A percentile compares a stretch with the other conserved stretches of the same genome.
These are phyloP conservation scores for Prototheca stagnorum DNA, from an alignment of 163 green algal genomes.

Conservation along the genomic window DNA sequence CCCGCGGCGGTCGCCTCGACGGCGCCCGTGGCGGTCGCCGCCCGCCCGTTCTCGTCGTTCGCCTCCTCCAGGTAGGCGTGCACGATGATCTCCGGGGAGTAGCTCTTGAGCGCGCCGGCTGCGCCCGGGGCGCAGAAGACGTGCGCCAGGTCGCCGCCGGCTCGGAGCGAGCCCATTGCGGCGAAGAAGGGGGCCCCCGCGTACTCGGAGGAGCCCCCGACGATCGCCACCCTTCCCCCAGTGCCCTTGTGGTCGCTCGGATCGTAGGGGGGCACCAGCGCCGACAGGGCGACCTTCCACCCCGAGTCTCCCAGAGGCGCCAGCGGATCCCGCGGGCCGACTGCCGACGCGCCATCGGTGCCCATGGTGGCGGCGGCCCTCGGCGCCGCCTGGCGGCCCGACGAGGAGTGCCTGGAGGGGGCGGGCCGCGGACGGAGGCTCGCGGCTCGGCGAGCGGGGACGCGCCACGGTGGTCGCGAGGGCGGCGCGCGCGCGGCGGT, in stretches of 20 bases:
- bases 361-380: no score
- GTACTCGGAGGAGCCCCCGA: slow-evolving; percentile 87
- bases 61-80: slow-evolving; percentile 61
- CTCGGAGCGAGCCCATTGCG: slow-evolving; percentile 7
- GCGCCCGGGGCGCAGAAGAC: slow-evolving; percentile 74
- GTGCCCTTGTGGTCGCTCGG: slow-evolving; percentile 57
- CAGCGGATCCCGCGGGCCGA: no score
- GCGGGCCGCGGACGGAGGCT: no score
- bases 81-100: slow-evolving; percentile 88
- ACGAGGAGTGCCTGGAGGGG: no score
- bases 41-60: slow-evolving; percentile 5
- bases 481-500: no score
- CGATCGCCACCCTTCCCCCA: slow-evolving; percentile 72
- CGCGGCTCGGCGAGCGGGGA: no score
- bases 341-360: no score
- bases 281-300: background rate
- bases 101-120: slow-evolving; percentile 77
- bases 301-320: no score
- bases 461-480: no score
- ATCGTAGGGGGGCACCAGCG: background rate
- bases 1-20: slow-evolving; percentile 6
- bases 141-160: slow-evolving; percentile 53
- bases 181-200: slow-evolving; percentile 90
- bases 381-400: no score
- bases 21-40: slow-evolving; percentile 2